phyloP scores from a whole-genome alignment of 1,139 yeast species.

The Pichia sp. region DNA sequence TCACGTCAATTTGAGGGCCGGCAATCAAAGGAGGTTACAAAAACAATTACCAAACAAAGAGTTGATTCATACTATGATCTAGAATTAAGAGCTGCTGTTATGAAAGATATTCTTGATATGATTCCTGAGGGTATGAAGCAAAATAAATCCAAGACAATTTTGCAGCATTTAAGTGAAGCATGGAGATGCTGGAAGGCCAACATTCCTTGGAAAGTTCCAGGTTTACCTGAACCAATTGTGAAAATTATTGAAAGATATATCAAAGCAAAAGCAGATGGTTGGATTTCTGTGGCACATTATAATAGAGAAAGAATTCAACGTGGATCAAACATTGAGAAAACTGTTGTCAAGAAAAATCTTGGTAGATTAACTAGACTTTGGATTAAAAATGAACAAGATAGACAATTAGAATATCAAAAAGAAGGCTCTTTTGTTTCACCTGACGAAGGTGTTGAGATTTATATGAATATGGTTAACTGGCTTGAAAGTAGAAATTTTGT shows the following conservation, averaged over 20 bases:
- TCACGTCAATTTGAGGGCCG: slow-evolving; percentile 97
- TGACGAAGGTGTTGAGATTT: slow-evolving; percentile 81
- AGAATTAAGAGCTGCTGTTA: slow-evolving; percentile 87
- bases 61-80: slow-evolving; percentile 92
- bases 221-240: slow-evolving; percentile 86
- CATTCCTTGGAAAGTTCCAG: slow-evolving; percentile 97
- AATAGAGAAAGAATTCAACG: slow-evolving; percentile 82
- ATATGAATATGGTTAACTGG: slow-evolving; percentile 89
- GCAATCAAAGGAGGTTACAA: slow-evolving; percentile 83
- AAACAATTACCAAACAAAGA: slow-evolving; percentile 92
- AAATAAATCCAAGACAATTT: slow-evolving; percentile 75
- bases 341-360: slow-evolving; percentile 86
- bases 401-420: slow-evolving; percentile 73
- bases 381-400: slow-evolving; percentile 87
- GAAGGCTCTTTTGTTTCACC: slow-evolving; percentile 88
- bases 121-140: slow-evolving; percentile 93
- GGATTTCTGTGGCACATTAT: slow-evolving; percentile 91
- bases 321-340: slow-evolving; percentile 90
- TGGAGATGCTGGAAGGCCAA: slow-evolving; percentile 99
- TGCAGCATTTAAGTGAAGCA: slow-evolving; percentile 94
- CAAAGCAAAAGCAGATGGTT: slow-evolving; percentile 94
- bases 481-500: slow-evolving; percentile 77
- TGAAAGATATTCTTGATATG: slow-evolving; percentile 95
- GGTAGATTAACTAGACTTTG: slow-evolving; percentile 90
- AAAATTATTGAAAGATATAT: slow-evolving; percentile 82